Evolutionary conservation across 2,329 filamentous ascomycete species (phyloP), one percentile per base, ranked within the genome.

Genomic region (Ceratocystis cubensis): DNA sequence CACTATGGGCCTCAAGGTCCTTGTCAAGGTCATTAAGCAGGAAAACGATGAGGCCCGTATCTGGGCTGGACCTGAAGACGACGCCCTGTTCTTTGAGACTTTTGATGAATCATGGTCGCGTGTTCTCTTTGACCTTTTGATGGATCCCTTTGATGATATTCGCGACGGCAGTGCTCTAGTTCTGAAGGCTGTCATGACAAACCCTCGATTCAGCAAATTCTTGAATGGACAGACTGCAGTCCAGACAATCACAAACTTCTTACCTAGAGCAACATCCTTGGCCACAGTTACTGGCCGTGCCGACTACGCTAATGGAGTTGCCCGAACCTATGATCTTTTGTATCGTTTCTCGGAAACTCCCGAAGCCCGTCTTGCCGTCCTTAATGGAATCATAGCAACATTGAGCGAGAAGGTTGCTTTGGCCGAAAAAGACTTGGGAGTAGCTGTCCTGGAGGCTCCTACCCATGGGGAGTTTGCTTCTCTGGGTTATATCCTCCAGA

Each of bases 111-210:
- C 75, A 0, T 84, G 87, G 77, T 75, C 84, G 10, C 80, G 88
- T 61, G 78, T 86, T 3, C 77, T 97, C 5, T 77, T 92, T 15
- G 91, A 96, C 73, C 82, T 96, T 25, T 76, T 96, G 6, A 80
- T 96, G 72, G 89, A 99, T 71, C 90, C 93, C 0, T 99, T 96
- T 72, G 94, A 97, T 67, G 94, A 99, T 74, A 88, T 97, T 3
- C 82, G 93, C 70, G 84, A 82, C 56, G 75, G 77, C 46, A 81
- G 84, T 2, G 77, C 80, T 0, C 75, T 74, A 1, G 76, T 85
- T 1, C 71, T 88, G 33, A 74, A 73, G 69, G 78, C 77, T 64
- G 71, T 82, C n/a, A 77, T 83, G 50, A 75, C 78, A 1, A 75
- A 77, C 28, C 71, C 73, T 17, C 73, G 75, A 28, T 77, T 71